Percentiles rank a stretch among this genome's conserved stretches.
These are phyloP conservation scores for Globisporangium spinosum DNA, from an alignment of 352 stramenopile genomes.

Conservation along the genomic window DNA sequence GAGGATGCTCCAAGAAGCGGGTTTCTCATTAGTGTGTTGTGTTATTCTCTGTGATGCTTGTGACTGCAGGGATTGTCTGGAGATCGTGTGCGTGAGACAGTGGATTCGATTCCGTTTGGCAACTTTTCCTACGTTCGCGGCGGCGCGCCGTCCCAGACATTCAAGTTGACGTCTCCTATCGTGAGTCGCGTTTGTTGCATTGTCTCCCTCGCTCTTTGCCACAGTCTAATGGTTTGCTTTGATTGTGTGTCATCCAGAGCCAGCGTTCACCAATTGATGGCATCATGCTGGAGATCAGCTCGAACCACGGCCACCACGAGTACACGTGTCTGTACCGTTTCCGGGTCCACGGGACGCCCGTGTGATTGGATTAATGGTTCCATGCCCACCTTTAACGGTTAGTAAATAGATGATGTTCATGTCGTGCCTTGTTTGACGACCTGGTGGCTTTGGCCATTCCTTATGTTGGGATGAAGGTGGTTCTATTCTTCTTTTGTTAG, in stretches of 20 bases:
- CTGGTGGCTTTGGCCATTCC: not conserved
- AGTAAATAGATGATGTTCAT: conserved; percentile 10
- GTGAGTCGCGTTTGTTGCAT: conserved; percentile 18
- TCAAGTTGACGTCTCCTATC: conserved; percentile 48
- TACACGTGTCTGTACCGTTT: conserved; percentile 91
- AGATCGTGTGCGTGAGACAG: conserved; percentile 33
- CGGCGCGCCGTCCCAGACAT: conserved; percentile 56
- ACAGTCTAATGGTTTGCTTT: too few species aligned
- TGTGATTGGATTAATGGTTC: conserved; percentile 3
- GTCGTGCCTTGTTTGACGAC: not conserved
- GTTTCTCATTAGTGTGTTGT: not conserved
- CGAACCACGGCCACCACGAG: conserved; percentile 82
- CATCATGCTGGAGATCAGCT: conserved; percentile 69
- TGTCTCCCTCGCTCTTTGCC: not conserved
- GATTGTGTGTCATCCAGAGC: conserved; percentile 22
- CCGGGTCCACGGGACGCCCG: conserved; percentile 57
- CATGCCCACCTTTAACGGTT: not conserved
- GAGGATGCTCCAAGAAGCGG: not conserved
- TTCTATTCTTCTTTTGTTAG: not conserved
- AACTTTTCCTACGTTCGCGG: conserved; percentile 71
- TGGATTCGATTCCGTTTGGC: conserved; percentile 58
- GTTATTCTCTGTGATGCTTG: conserved; percentile 4
- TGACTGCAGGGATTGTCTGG: conserved; percentile 39
- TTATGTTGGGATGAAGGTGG: not conserved
- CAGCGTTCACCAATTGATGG: conserved; percentile 54